A percentile compares a stretch with the other conserved stretches of the same genome.
Conservation (phyloP, 2,329 filamentous ascomycete species). For the Zalaria obscura region DNA sequence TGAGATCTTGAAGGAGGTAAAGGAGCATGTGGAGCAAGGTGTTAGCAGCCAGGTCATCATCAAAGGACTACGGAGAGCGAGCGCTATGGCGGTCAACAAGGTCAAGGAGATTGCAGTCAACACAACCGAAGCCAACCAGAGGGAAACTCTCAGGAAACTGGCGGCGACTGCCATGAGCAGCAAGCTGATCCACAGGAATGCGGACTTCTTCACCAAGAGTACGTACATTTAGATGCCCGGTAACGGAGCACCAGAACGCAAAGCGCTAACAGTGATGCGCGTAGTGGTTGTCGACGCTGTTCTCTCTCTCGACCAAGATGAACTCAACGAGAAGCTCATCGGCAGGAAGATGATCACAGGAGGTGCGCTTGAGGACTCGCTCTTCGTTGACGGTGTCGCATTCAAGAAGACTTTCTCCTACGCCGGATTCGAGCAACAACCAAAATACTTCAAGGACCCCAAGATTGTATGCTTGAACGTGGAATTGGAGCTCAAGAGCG, state of each 20-base stretch:
- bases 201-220: conserved; percentile 96
- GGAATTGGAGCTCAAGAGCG: conserved; percentile 93
- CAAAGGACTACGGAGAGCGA: conserved; percentile 83
- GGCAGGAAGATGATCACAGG: conserved; percentile 97
- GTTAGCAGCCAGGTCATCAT: conserved; percentile 96
- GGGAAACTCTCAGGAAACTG: conserved; percentile 78
- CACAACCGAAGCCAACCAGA: conserved; percentile 67
- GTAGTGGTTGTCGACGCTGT: conserved; percentile 96
- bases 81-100: conserved; percentile 89
- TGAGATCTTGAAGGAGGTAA: conserved; percentile 92
- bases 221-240: conserved; percentile 18
- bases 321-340: conserved; percentile 95
- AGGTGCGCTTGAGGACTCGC: conserved; percentile 86
- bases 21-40: conserved; percentile 90
- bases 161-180: conserved; percentile 97
- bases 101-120: conserved; percentile 92
- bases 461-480: conserved; percentile 97
- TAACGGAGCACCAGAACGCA: too few relatives aligned
- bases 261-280: conserved; percentile 8
- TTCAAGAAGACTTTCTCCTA: conserved; percentile 99
- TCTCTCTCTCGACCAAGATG: conserved; percentile 85
- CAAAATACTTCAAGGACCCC: conserved; percentile 84
- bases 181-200: conserved; percentile 97
- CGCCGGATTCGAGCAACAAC: conserved; percentile 97
- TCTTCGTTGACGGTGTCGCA: conserved; percentile 94